Evolutionary conservation across 257 asterid genomes (phyloP).

Genomic region (Ophiorrhiza pumila): DNA sequence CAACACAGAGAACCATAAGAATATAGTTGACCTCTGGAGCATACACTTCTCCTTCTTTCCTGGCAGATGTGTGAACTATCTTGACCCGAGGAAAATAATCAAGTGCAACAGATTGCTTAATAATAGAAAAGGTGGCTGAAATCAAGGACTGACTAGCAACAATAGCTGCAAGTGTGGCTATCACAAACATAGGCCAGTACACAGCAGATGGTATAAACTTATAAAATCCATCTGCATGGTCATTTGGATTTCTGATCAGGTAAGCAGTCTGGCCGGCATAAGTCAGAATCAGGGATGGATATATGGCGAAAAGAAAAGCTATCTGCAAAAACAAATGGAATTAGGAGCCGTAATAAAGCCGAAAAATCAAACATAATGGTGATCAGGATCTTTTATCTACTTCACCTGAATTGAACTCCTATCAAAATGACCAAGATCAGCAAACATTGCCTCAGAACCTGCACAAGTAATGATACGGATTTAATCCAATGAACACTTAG

Average conservation of each 20-base stretch:
- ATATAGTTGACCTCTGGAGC: constrained; percentile 34
- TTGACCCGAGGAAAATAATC: constrained; percentile 40
- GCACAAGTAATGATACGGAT: not conserved
- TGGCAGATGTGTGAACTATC: constrained; percentile 35
- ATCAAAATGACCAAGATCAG: constrained; percentile 41
- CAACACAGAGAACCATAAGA: constrained; percentile 36
- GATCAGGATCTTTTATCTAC: not conserved
- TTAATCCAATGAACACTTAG: not conserved
- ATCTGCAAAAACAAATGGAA: constrained; percentile 16
- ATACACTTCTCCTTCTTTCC: constrained; percentile 37
- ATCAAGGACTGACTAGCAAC: constrained; percentile 42
- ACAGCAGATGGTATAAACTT: constrained; percentile 34
- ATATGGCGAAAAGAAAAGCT: constrained; percentile 32
- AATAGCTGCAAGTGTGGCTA: constrained; percentile 36
- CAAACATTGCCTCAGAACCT: constrained; percentile 46
- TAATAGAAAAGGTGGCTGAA: constrained; percentile 38
- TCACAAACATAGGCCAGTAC: constrained; percentile 38
- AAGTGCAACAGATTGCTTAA: constrained; percentile 37
- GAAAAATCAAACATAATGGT: not conserved
- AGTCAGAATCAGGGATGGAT: constrained; percentile 32
- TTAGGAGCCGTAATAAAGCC: not conserved
- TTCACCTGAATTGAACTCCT: constrained; percentile 35
- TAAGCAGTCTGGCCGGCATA: constrained; percentile 44
- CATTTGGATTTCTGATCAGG: constrained; percentile 35
- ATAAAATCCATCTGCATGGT: constrained; percentile 34